Conservation (phyloP, 805 yeast genomes). For the Lachancea nothofagi region DNA sequence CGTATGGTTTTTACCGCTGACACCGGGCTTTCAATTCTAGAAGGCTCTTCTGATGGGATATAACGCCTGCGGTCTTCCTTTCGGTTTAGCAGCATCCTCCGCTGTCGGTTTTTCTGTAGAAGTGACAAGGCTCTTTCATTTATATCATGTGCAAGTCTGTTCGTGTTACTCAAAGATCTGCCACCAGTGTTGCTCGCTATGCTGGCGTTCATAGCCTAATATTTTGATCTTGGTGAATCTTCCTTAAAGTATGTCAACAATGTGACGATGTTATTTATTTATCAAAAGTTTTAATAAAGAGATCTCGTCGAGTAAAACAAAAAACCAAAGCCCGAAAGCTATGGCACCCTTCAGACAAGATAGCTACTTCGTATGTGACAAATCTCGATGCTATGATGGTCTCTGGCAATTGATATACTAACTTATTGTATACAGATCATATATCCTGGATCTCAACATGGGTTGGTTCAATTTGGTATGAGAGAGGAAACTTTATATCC, state of each 20-base stretch:
- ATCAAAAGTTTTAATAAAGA: background rate
- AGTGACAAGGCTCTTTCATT: constrained; percentile 29
- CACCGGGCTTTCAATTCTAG: constrained; percentile 5
- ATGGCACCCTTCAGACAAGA: constrained; percentile 32
- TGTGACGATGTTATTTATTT: background rate
- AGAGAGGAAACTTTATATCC: constrained; percentile 57
- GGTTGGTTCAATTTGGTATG: constrained; percentile 76
- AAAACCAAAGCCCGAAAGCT: background rate
- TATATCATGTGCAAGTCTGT: constrained; percentile 19
- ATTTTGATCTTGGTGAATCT: no score
- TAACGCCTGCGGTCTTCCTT: constrained; percentile 11
- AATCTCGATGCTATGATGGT: background rate
- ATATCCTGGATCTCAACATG: constrained; percentile 71
- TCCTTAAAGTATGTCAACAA: no score
- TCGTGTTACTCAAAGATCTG: constrained; percentile 19
- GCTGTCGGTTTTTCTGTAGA: constrained; percentile 29
- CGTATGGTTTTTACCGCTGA: constrained; percentile 15
- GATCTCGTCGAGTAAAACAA: background rate
- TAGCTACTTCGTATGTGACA: constrained; percentile 24
- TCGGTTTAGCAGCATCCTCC: constrained; percentile 19
- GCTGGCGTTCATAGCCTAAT: constrained; percentile 11
- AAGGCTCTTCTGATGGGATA: constrained; percentile 4
- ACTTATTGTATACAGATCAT: constrained; percentile 40
- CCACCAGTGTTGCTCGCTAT: constrained; percentile 16
- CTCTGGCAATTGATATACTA: constrained; percentile 11